These are phyloP conservation scores for Dendrocalamus latiflorus DNA, from an alignment of 202 grass and related monocot species.

Conservation along the genomic window DNA sequence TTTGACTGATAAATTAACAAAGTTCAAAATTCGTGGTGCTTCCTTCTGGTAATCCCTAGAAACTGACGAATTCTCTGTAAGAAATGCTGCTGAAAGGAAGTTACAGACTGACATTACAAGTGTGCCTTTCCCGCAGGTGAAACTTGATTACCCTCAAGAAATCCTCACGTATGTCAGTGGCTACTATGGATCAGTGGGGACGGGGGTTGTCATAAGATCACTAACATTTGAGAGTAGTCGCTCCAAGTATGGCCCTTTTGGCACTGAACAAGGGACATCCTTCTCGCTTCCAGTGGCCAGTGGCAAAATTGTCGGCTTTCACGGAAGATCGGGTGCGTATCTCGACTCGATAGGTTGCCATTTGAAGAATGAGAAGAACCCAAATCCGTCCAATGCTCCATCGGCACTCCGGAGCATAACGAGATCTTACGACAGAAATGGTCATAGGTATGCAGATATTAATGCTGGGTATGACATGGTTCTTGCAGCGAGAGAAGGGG, in stretches of 20 bases:
- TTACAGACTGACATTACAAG: conserved; percentile 31
- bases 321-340: no score
- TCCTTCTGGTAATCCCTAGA: background rate
- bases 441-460: conserved; percentile 35
- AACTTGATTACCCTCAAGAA: conserved; percentile 58
- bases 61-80: background rate
- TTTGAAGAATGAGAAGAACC: no score
- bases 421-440: conserved; percentile 27
- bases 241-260: no score
- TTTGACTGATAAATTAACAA: background rate
- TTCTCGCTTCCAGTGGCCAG: no score
- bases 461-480: conserved; percentile 49
- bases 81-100: background rate
- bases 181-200: no score
- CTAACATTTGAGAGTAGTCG: no score
- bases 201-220: no score
- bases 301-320: no score
- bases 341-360: no score
- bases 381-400: conserved; percentile 13
- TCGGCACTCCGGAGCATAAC: conserved; percentile 47
- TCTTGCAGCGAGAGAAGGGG: conserved; percentile 39
- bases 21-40: background rate
- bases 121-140: conserved; percentile 32
- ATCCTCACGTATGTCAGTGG: background rate
- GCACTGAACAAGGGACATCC: no score